Evolutionary conservation across 345 rosid genomes (phyloP).

Genomic region (Syzygium oleosum): DNA sequence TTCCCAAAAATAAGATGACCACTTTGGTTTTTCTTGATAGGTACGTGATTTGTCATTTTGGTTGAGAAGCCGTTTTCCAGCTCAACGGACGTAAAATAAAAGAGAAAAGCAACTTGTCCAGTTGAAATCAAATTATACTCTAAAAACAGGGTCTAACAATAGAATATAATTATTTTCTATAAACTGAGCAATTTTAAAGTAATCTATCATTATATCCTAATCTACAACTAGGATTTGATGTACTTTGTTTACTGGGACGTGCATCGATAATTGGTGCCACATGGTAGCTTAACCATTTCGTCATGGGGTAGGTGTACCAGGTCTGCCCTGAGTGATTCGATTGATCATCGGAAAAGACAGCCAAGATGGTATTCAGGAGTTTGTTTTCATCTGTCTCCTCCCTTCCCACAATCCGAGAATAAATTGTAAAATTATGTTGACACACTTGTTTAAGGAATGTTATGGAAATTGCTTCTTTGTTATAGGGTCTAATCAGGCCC

Average conservation of each 20-base stretch:
- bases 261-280: neutral
- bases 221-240: neutral
- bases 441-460: neutral
- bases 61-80: neutral
- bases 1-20: neutral
- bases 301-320: neutral
- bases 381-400: neutral
- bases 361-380: neutral
- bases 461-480: neutral
- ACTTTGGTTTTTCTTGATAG: neutral
- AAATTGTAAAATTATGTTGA: neutral
- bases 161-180: neutral
- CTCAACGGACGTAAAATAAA: neutral
- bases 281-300: neutral
- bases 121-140: neutral
- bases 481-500: neutral
- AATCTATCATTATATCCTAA: neutral
- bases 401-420: neutral
- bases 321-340: neutral
- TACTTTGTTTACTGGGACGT: neutral
- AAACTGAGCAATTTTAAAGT: neutral
- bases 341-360: neutral
- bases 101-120: neutral
- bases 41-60: neutral
- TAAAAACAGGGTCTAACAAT: neutral